Conservation (phyloP, 2,329 filamentous ascomycete genomes). For the Claviceps purpurea region DNA sequence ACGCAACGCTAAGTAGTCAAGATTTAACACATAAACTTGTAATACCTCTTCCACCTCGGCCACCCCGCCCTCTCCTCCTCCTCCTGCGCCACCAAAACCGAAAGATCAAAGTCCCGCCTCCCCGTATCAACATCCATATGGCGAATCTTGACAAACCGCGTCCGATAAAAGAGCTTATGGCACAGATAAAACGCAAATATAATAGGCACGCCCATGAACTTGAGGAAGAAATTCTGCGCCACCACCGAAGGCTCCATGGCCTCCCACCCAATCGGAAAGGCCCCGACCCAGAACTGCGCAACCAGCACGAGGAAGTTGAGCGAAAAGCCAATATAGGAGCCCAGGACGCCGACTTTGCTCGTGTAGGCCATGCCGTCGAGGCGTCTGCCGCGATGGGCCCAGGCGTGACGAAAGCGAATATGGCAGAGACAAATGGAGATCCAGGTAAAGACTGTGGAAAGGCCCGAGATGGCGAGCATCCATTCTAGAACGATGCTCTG, state of each 20-base stretch:
- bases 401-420: constrained; percentile 80
- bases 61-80: constrained; percentile 56
- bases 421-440: constrained; percentile 77
- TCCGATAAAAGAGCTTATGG: constrained; percentile 66
- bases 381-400: constrained; percentile 54
- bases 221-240: constrained; percentile 57
- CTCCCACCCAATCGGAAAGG: constrained; percentile 55
- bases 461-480: constrained; percentile 62
- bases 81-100: constrained; percentile 68
- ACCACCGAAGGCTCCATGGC: constrained; percentile 29
- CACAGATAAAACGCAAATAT: constrained; percentile 52
- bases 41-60: constrained; percentile 65
- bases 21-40: constrained; percentile 55
- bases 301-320: constrained; percentile 66
- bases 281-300: constrained; percentile 80
- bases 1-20: too few relatives aligned
- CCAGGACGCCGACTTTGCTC: constrained; percentile 64
- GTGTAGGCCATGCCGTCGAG: constrained; percentile 68
- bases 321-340: constrained; percentile 66
- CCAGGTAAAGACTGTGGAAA: constrained; percentile 69
- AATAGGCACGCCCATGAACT: constrained; percentile 58
- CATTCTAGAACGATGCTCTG: constrained; percentile 59
- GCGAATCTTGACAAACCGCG: constrained; percentile 48
- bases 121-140: constrained; percentile 86
- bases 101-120: constrained; percentile 70